A percentile compares a stretch with the other conserved stretches of the same genome.
Evolutionary conservation across 768 basidiomycete species (phyloP).

Genomic region (Lactifluus echinatus): DNA sequence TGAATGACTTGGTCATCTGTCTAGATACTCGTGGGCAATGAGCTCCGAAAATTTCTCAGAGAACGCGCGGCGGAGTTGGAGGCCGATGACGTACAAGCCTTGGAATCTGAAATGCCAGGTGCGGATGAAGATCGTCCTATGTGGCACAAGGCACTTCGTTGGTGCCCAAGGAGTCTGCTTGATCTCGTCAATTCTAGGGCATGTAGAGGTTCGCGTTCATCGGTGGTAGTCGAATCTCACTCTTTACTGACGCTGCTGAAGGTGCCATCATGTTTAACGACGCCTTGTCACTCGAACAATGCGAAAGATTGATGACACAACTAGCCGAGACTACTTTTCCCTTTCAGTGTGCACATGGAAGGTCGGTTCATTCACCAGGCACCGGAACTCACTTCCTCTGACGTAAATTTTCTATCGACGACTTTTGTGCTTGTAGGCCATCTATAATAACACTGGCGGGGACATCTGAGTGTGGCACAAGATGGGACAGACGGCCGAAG

Average conservation of each 20-base stretch:
- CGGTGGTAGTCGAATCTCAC: neutral
- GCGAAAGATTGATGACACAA: constrained; percentile 54
- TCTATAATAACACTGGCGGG: constrained; percentile 44
- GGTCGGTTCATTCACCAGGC: constrained; percentile 34
- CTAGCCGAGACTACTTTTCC: constrained; percentile 72
- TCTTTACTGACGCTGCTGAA: constrained; percentile 26
- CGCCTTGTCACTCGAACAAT: constrained; percentile 55
- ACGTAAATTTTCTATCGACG: neutral
- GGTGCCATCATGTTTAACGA: constrained; percentile 99
- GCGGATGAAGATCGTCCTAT: constrained; percentile 4
- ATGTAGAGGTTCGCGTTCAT: constrained; percentile 61
- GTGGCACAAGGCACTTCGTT: constrained; percentile 69
- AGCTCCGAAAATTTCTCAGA: constrained; percentile 70
- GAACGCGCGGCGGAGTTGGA: constrained; percentile 58
- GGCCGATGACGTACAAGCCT: constrained; percentile 30
- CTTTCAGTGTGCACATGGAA: constrained; percentile 95
- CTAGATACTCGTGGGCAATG: constrained; percentile 57
- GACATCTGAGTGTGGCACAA: constrained; percentile 17
- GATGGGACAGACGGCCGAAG: neutral
- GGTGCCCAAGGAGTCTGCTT: constrained; percentile 75
- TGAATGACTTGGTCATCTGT: constrained; percentile 5
- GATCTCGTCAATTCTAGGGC: constrained; percentile 92
- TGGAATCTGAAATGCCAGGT: neutral
- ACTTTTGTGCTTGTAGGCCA: constrained; percentile 30
- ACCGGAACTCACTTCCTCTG: neutral